A percentile compares a stretch with the other conserved stretches of the same genome.
Evolutionary conservation across 2,329 filamentous ascomycete genomes (phyloP).

Genomic region (Ceratocystis papillata): DNA sequence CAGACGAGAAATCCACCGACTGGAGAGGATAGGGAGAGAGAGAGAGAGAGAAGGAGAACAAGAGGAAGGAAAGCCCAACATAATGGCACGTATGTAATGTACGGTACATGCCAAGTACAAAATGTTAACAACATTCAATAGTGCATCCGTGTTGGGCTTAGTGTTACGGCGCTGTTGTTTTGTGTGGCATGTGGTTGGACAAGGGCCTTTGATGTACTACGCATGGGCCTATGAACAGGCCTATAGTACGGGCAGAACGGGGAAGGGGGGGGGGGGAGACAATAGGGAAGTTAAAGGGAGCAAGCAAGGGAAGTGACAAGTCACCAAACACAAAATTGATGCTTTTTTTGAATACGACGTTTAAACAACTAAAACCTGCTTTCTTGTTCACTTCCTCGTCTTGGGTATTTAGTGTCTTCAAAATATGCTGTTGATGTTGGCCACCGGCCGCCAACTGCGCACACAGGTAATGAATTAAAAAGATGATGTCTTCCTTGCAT

Average conservation of each 20-base stretch:
- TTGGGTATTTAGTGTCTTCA: background rate
- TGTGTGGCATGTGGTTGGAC: background rate
- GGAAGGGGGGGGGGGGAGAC: background rate
- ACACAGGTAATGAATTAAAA: too few relatives aligned
- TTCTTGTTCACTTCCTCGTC: conserved; percentile 1
- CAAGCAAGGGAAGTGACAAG: background rate
- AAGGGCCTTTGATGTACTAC: background rate
- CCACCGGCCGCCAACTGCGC: background rate
- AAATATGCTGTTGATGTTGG: background rate
- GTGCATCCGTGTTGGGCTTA: background rate
- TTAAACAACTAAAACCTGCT: conserved; percentile 23
- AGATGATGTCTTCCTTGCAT: background rate
- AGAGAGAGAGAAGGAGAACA: too few relatives aligned
- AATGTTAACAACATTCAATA: too few relatives aligned
- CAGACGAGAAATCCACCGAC: background rate
- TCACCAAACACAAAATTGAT: background rate
- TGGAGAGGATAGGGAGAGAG: too few relatives aligned
- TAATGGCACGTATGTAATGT: background rate
- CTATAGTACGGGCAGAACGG: background rate
- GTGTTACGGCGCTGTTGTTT: conserved; percentile 9
- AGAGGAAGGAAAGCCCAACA: background rate
- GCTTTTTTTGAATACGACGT: conserved; percentile 13
- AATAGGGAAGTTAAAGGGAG: background rate
- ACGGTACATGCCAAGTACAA: too few relatives aligned
- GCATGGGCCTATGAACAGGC: background rate